Evolutionary conservation across 441 rosid genomes (phyloP).

Genomic region (Gossypium lobatum): DNA sequence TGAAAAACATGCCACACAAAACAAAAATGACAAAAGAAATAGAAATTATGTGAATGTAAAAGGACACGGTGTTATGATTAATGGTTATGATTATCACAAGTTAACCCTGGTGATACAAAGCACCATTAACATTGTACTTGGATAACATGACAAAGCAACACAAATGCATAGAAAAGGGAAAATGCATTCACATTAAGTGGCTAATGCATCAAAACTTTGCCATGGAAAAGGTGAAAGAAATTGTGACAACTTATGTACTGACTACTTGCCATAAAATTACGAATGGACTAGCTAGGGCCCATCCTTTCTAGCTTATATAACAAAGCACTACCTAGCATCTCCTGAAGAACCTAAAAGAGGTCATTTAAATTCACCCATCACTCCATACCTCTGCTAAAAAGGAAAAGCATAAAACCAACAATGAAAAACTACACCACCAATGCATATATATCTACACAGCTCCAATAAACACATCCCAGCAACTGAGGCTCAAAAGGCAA

Average conservation of each 20-base stretch:
- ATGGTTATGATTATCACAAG: background rate
- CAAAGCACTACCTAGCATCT: background rate
- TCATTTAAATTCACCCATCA: background rate
- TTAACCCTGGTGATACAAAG: background rate
- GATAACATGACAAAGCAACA: background rate
- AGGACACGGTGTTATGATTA: background rate
- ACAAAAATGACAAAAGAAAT: background rate
- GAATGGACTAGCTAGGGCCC: background rate
- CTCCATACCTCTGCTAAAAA: background rate
- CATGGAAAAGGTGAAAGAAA: background rate
- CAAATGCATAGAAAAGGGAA: background rate
- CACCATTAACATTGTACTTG: background rate
- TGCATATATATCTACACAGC: background rate
- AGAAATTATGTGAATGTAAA: background rate
- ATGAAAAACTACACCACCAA: background rate
- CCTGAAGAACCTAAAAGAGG: background rate
- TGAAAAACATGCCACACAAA: background rate
- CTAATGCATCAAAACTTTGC: background rate
- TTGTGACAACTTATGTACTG: background rate
- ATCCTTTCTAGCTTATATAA: background rate
- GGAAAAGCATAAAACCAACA: background rate
- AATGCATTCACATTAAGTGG: background rate
- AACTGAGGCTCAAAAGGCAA: background rate
- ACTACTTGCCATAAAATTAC: background rate
- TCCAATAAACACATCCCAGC: background rate